Evolutionary conservation across 441 rosid species (phyloP).

Genomic region (Croton laevigatus): DNA sequence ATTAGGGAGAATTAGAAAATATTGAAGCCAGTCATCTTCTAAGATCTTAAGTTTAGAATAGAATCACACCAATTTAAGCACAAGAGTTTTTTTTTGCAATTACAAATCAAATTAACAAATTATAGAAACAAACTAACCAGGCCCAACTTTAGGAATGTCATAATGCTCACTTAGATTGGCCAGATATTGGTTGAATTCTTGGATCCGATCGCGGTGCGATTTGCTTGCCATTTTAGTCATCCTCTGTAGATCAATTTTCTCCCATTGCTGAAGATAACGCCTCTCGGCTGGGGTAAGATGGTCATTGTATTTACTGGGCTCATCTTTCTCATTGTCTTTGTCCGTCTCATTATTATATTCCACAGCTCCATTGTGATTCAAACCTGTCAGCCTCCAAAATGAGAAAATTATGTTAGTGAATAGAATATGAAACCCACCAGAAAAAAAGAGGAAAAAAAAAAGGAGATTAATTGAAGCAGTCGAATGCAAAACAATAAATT

Average conservation of each 20-base stretch:
- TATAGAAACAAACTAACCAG: slow-evolving; percentile 27
- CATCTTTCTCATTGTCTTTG: slow-evolving; percentile 28
- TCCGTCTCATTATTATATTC: slow-evolving; percentile 31
- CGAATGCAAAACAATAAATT: not conserved
- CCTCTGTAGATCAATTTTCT: slow-evolving; percentile 39
- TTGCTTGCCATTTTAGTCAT: slow-evolving; percentile 46
- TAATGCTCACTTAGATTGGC: slow-evolving; percentile 61
- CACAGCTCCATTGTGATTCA: slow-evolving; percentile 19
- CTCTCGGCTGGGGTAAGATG: slow-evolving; percentile 46
- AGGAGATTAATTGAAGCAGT: not conserved
- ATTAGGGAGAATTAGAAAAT: too few species aligned
- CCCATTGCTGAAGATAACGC: slow-evolving; percentile 43
- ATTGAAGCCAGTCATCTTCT: too few species aligned
- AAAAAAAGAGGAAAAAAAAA: not conserved
- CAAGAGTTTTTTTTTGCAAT: not conserved
- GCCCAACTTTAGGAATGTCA: slow-evolving; percentile 62
- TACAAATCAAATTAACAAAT: not conserved
- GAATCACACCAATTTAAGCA: not conserved
- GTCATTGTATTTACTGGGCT: slow-evolving; percentile 27
- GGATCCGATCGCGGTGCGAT: slow-evolving; percentile 53
- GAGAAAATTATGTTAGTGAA: not conserved
- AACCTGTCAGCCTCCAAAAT: slow-evolving; percentile 33
- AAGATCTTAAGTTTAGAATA: not conserved
- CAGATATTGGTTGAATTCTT: slow-evolving; percentile 55
- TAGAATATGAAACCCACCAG: not conserved